Percentiles rank a stretch among this genome's conserved stretches.
These are phyloP conservation scores for Tetradesmus lagerheimii DNA, from an alignment of 139 green algal species.

Conservation along the genomic window DNA sequence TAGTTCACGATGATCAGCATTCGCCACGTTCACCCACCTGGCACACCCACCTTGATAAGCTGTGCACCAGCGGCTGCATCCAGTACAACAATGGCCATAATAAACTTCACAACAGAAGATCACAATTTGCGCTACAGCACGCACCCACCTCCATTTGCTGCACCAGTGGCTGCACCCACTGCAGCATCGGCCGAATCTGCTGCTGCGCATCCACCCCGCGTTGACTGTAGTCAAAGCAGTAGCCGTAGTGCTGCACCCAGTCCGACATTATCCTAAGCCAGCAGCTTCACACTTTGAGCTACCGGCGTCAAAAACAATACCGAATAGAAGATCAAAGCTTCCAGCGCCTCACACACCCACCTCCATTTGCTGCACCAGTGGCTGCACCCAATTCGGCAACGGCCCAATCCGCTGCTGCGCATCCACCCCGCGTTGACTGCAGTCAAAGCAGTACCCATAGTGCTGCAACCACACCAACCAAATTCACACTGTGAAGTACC, in stretches of 20 bases:
- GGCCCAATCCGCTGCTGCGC: background rate
- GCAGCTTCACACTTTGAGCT: background rate
- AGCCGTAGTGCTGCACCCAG: too few relatives aligned
- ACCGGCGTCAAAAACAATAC: background rate
- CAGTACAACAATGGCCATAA: too few relatives aligned
- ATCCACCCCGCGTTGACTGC: constrained; percentile 35
- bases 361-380: constrained; percentile 24
- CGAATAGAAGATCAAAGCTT: background rate
- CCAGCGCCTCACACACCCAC: background rate
- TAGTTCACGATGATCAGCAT: too few relatives aligned
- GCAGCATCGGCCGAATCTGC: background rate
- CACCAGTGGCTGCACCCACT: constrained; percentile 17
- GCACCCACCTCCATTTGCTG: constrained; percentile 23
- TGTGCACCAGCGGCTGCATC: constrained; percentile 4
- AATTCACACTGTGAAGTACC: background rate
- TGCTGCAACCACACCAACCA: too few relatives aligned
- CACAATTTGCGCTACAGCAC: background rate
- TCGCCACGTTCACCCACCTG: too few relatives aligned
- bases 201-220: constrained; percentile 27
- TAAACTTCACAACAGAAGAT: too few relatives aligned
- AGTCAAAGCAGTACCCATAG: too few relatives aligned
- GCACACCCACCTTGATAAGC: constrained; percentile 28
- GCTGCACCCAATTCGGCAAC: constrained; percentile 15
- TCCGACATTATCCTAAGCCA: background rate
- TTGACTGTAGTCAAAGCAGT: too few relatives aligned